Evolutionary conservation across 106 monocot species (phyloP).

Genomic region (Phalaenopsis equestris): DNA sequence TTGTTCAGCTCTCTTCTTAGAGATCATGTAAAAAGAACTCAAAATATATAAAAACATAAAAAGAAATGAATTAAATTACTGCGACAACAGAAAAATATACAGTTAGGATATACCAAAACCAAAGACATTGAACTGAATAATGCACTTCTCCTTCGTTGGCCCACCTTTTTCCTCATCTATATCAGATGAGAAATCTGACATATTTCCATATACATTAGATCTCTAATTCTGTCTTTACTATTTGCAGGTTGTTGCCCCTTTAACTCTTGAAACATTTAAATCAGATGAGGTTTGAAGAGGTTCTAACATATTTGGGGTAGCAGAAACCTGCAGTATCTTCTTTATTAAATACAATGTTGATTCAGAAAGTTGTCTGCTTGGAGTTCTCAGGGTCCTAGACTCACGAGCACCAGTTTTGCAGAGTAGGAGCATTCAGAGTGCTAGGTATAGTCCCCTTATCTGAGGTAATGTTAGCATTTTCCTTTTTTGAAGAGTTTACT

Average conservation of each 20-base stretch:
- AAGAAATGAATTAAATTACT: background rate
- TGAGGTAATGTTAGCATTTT: conserved; percentile 20
- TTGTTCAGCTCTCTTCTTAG: background rate
- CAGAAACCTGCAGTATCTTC: conserved; percentile 90
- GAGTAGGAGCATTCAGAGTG: conserved; percentile 42
- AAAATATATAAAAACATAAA: background rate
- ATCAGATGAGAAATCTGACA: conserved; percentile 84
- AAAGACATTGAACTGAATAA: conserved; percentile 84
- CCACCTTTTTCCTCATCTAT: conserved; percentile 78
- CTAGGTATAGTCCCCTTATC: conserved; percentile 25
- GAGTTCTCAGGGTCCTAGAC: conserved; percentile 37
- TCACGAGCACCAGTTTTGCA: conserved; percentile 69
- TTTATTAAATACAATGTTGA: conserved; percentile 92
- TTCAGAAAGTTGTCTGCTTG: conserved; percentile 40
- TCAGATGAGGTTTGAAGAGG: conserved; percentile 40
- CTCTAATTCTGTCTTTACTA: conserved; percentile 69
- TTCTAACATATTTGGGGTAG: conserved; percentile 34
- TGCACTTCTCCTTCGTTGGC: conserved; percentile 59
- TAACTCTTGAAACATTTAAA: conserved; percentile 38
- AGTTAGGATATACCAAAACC: background rate
- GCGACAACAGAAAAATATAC: background rate
- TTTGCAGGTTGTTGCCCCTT: conserved; percentile 31
- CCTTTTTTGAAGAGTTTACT: conserved; percentile 25
- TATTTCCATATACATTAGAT: conserved; percentile 52
- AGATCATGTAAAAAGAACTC: background rate